These are phyloP conservation scores for Lachancea sp. DNA, from an alignment of 805 yeast species.

Conservation along the genomic window DNA sequence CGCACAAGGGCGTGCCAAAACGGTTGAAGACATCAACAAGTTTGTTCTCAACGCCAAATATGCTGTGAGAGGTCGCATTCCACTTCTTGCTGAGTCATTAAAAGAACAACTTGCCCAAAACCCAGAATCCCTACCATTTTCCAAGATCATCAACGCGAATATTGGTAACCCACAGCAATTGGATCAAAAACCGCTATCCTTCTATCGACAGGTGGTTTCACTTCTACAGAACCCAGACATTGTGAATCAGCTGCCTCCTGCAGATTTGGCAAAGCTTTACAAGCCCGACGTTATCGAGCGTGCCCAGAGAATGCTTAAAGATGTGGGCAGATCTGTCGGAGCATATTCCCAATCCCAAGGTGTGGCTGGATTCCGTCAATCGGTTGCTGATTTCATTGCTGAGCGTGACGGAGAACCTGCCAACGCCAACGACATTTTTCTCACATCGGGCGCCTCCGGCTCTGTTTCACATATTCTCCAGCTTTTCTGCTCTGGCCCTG, in stretches of 20 bases:
- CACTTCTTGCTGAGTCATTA: slow-evolving; percentile 87
- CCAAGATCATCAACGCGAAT: slow-evolving; percentile 76
- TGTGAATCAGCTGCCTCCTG: slow-evolving; percentile 28
- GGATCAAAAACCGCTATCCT: slow-evolving; percentile 91
- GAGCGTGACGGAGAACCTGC: slow-evolving; percentile 72
- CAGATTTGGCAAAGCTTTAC: slow-evolving; percentile 22
- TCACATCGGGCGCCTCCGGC: slow-evolving; percentile 92
- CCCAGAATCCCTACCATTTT: slow-evolving; percentile 66
- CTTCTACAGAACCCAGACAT: slow-evolving; percentile 79
- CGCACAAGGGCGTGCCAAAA: background rate
- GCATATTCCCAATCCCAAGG: slow-evolving; percentile 96
- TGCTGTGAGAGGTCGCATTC: slow-evolving; percentile 93
- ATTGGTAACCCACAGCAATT: slow-evolving; percentile 98
- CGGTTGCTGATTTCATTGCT: slow-evolving; percentile 75
- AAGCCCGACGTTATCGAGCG: slow-evolving; percentile 70
- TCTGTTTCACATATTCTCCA: slow-evolving; percentile 80
- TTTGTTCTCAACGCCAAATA: slow-evolving; percentile 80
- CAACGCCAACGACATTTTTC: slow-evolving; percentile 63
- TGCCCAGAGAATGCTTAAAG: slow-evolving; percentile 52
- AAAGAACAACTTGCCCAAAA: slow-evolving; percentile 46
- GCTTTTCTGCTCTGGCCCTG: slow-evolving; percentile 57
- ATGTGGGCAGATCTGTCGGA: slow-evolving; percentile 75
- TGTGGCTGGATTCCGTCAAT: slow-evolving; percentile 58
- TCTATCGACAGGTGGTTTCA: slow-evolving; percentile 86
- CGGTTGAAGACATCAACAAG: slow-evolving; percentile 55